Base-by-base conservation (phyloP, 495 filamentous ascomycete genomes). In the Neurospora sp. region DNA sequence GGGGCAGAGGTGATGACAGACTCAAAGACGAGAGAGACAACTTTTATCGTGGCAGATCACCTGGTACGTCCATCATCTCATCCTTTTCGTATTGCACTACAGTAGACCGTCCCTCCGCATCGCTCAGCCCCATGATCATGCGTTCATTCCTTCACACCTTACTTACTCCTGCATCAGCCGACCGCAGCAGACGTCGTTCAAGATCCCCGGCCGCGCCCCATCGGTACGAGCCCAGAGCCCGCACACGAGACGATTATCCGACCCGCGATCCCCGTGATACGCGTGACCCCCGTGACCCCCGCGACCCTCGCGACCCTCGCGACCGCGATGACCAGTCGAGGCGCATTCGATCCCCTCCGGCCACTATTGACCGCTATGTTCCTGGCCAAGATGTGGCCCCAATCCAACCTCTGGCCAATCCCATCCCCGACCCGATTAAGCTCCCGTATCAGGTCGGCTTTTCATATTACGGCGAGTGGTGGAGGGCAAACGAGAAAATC, bases 391-490 rank as follows among this genome's bases (percentile, higher is more conserved):
- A 91, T 70, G 78, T 81, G 17, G 84, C 83, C 39, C 76, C 82
- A 20, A 87, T 91, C 16, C 82, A 84, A 10, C 81, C 91, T n/a
- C 82, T 87, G 8, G 82, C 83, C 4, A 97, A 97, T 76, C 93
- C 91, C 4, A 80, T 97, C 41, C 86, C 89, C 17, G 93, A 98
- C 75, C 96, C 96, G 8, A 84, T 94, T 70, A 91, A 87, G 69
- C 85, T 98, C 10, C 92, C 97, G 16, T 97, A 91, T 74, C 94
- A 98, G 79, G 96, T 97, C 69, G 95, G 96, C 0, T 98, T 98
- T 83, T 97, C 92, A 35, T 98, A 90, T 82, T 99, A 96, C 78
- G 92, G 93, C 8, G 96, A 98, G 81, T 99, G 96, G 96, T 98
- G 94, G 94, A 86, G 94, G 71, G 82, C 87, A 10, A 94, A 97